These are phyloP conservation scores for Trichoderma sp. DNA, from an alignment of 2,329 filamentous ascomycete genomes.

Conservation along the genomic window DNA sequence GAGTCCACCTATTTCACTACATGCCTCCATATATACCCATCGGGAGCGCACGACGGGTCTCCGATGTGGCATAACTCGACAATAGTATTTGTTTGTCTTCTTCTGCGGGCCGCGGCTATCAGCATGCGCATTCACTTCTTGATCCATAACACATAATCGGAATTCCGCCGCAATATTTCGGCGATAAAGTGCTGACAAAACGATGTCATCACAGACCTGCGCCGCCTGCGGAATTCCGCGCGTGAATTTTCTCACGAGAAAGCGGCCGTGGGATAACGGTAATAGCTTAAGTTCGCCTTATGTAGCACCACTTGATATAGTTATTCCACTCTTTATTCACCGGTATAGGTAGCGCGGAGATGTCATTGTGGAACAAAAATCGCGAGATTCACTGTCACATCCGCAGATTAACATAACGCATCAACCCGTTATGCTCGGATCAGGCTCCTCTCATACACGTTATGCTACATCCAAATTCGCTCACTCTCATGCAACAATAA, in stretches of 20 bases:
- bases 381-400: neutral
- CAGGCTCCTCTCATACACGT: neutral
- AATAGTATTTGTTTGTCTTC: neutral
- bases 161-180: neutral
- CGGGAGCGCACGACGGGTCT: neutral
- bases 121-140: neutral
- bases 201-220: neutral
- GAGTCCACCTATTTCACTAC: neutral
- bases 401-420: neutral
- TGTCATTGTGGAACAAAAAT: neutral
- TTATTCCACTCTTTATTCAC: neutral
- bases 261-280: neutral
- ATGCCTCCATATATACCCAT: neutral
- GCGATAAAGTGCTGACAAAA: neutral
- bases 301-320: neutral
- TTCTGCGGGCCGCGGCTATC: neutral
- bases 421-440: neutral
- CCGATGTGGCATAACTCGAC: neutral
- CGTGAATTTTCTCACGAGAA: neutral
- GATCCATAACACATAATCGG: neutral
- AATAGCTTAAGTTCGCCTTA: neutral
- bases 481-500: neutral
- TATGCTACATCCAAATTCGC: neutral
- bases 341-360: neutral
- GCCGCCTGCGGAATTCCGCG: neutral